Base-by-base conservation (phyloP, 2,329 filamentous ascomycete genomes). In the Microthyrium microscopicum region DNA sequence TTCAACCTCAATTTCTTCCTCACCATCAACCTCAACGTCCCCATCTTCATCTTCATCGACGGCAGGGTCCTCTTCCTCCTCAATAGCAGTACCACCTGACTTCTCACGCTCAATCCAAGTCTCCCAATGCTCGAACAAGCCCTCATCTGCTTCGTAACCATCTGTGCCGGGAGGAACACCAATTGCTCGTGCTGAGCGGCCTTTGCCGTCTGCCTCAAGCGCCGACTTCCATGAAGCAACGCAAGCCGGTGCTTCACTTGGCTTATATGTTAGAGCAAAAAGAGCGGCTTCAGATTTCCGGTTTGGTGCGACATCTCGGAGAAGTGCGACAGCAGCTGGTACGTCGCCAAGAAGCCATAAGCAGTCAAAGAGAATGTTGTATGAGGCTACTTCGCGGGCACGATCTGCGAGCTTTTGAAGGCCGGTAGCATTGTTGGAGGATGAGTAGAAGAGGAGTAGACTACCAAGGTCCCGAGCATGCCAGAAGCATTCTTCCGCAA, bases 91-190 rank as follows among this genome's bases (percentile, higher is more conserved):
- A 3, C 62, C 64, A 3, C 79, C 78, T 45, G 84, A 75, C 38
- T 67, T 70, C 61, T 95, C 89, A 40, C 93, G 52, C 48, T 69
- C 67, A 45, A 95, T 52, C 63, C 82, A 94, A 55, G 89, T 78
- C 4, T 93, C 80, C 89, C 89, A 98, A 48, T 94, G 83, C 0
- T 87, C 87, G 60, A 98, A 98, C 44, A 98, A 67, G 3, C 92
- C 85, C 26, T 78, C 78, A 39, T 73, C 68, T 5, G 62, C 60
- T 39, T 67, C 65, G 3, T 57, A 58, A 39, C 84, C 81, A 44
- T 53, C 52, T 15, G 45, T 43, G n/a, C 80, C 76, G 0, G 73
- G 79, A 0, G 89, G 89, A 0, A 82, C 68, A 39, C 80, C 87
- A 34, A 98, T 69, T 32, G 84, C 65, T 58, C 87, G 78, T 8